Evolutionary conservation across 2,329 filamentous ascomycete species (phyloP), one percentile per base, ranked within the genome.

Genomic region (Pseudogymnoascus sp.): DNA sequence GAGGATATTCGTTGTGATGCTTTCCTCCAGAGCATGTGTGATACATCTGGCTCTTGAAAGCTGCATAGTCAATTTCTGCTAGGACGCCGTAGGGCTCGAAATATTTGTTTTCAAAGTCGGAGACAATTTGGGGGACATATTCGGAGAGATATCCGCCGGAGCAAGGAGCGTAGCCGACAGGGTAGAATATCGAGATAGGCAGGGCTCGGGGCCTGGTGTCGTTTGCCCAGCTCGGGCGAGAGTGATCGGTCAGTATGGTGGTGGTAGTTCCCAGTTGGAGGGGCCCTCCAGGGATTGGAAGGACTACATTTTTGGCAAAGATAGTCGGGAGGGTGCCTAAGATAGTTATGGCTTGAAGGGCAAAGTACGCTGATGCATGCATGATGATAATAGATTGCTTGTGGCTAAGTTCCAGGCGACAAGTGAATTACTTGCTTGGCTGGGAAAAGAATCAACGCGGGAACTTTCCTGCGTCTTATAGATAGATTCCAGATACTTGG

Each of bases 1-100:
- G 61, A 13, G 69, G 70, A 43, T 63, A 67, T 11, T n/a, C n/a
- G 6, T 19, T 31, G 19, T 34, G 7, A 34, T 31, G n/a, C 48
- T 54, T 34, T 4, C 25, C 25, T 11, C 25, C 25, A 54, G 48
- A 54, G 48, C 48, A 54, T 16, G 25, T 54, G 4, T 19, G 48
- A 54, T 54, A 54, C 48, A 54, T 54, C 25, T 54, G 48, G 25
- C 48, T 54, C 25, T 34, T 54, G 48, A 54, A 54, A 34, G 48
- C 25, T 19, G 48, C 48, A 13, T 31, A 31, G 25, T 54, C 25
- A n/a, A 54, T 54, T 19, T 54, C 10, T 11, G 14, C 25, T 54
- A 54, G 16, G 25, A 54, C 25, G n/a, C 48, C 25, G 14, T 54
- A 6, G n/a, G 28, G 25, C 10, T 54, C 25, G n/a, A 54, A 54